Evolutionary conservation across 2,329 filamentous ascomycete species (phyloP), one percentile per base, ranked within the genome.

Genomic region (Aspergillus sp.): DNA sequence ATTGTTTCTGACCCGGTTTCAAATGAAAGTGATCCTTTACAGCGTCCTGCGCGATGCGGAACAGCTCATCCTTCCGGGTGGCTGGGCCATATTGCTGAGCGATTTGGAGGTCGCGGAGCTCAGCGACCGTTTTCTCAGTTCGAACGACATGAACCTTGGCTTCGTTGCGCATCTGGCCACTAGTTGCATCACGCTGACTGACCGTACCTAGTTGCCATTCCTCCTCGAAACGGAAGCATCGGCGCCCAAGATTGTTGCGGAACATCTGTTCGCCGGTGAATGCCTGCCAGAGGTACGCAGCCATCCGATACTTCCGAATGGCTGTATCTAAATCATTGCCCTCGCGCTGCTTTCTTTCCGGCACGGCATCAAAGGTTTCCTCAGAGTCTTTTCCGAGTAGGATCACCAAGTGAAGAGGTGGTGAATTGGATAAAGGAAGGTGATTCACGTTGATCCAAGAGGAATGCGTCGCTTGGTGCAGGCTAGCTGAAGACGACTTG

Each of bases 181-280:
- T 82, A 57, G 88, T 85, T 64, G 84, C 83, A 73, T 98, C 95
- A 45, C 90, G 88, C 68, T 86, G 85, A 62, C 91, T 94, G 62
- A 92, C 83, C 1, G 91, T 91, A 7, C 93, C 93, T 3, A 88
- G 87, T 63, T 91, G 91, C 95, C 95, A 98, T 74, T 97, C 91
- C 76, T 99, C 95, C 70, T 98, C 95, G 65, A 96, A 93, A 48
- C 93, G 86, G 76, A 97, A 98, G 57, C 87, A 89, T 60, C 94
- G 88, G 61, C 94, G 86, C 9, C 93, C 93, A 68, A 98, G 87
- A 63, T 90, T 91, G 74, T 97, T 91, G 65, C 92, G 89, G 75
- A 87, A 90, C 94, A 98, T 98, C 75, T 98, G 93, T 76, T 99
- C 95, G 7, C 92, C 92, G 0, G 94, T 98, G 72, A 96, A 98